Conservation (phyloP, 192 early-diverging fungal species). For the Coemansia sp. region DNA sequence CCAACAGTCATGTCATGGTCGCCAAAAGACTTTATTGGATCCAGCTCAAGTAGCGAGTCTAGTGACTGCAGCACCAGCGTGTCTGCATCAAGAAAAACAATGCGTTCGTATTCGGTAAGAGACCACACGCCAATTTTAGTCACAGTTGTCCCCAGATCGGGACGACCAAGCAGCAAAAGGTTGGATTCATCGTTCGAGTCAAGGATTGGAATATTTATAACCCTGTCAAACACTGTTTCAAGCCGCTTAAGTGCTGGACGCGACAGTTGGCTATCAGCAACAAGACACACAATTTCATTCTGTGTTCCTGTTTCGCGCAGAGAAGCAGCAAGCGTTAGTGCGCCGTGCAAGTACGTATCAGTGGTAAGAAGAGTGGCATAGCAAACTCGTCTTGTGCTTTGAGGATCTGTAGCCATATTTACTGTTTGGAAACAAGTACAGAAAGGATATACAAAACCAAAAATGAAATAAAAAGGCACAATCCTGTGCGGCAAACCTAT, state of each 20-base stretch:
- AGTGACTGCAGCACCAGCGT: slow-evolving; percentile 74
- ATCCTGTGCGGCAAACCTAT: too few species aligned
- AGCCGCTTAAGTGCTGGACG: slow-evolving; percentile 62
- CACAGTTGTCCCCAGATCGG: slow-evolving; percentile 84
- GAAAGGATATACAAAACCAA: too few species aligned
- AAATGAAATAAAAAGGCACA: too few species aligned
- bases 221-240: slow-evolving; percentile 59
- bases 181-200: slow-evolving; percentile 55
- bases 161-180: slow-evolving; percentile 71
- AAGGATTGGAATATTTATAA: slow-evolving; percentile 71
- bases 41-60: slow-evolving; percentile 75
- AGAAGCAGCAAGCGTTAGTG: slow-evolving; percentile 74
- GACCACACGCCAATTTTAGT: slow-evolving; percentile 87
- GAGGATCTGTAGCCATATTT: background rate
- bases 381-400: slow-evolving; percentile 20
- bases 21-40: slow-evolving; percentile 4
- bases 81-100: slow-evolving; percentile 88
- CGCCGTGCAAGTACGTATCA: slow-evolving; percentile 82
- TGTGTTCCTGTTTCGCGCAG: slow-evolving; percentile 63
- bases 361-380: slow-evolving; percentile 79
- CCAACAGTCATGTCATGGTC: slow-evolving; percentile 21
- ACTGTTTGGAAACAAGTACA: background rate
- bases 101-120: slow-evolving; percentile 67
- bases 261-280: slow-evolving; percentile 54
- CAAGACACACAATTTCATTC: slow-evolving; percentile 67